Evolutionary conservation across 306 rosid species (phyloP), one percentile per base, ranked within the genome.

Genomic region (Pyrus pyrifolia): DNA sequence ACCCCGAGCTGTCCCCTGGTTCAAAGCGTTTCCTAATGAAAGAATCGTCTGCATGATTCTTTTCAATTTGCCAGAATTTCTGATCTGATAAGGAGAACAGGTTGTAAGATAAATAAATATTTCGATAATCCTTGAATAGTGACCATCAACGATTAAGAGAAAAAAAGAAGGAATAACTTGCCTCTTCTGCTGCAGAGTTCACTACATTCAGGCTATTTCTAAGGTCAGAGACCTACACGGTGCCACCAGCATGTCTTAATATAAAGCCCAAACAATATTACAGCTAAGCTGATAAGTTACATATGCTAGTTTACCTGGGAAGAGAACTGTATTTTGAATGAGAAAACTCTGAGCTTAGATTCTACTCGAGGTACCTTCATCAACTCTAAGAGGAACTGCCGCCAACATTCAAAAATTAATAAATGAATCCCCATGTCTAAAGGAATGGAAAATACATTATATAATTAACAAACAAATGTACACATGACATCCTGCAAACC

Each of bases 11-110:
- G 98, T 94, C 83, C 98, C 98, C 83, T 87, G 97, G 83, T 94
- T 94, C 86, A 94, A 84, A 81, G 98, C 98, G 85, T 94, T 94
- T 80, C 98, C 98, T 71, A 94, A 78, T 35, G 98, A 90, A 75
- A 94, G 98, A 85, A 94, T 87, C 55, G 97, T 94, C 79, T 91
- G 98, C 97, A 94, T 94, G 76, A 94, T 73, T 91, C 98, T 90
- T 87, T 94, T 94, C 66, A 94, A 86, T 85, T 94, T 94, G 82
- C 79, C 80, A 44, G 98, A 94, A 85, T 73, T 86, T 68, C 83
- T 87, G 79, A 94, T 88, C 98, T 91, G 98, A 80, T 74, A 78
- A 70, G 70, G 8, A 82, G 73, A 59, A 73, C 82, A 59, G 35
- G 27, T 4, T 13, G 11, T 44, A 83, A 75, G 44, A 84, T 3